Base-by-base conservation (phyloP, 1,139 yeast genomes). In the Ashbya aceris region DNA sequence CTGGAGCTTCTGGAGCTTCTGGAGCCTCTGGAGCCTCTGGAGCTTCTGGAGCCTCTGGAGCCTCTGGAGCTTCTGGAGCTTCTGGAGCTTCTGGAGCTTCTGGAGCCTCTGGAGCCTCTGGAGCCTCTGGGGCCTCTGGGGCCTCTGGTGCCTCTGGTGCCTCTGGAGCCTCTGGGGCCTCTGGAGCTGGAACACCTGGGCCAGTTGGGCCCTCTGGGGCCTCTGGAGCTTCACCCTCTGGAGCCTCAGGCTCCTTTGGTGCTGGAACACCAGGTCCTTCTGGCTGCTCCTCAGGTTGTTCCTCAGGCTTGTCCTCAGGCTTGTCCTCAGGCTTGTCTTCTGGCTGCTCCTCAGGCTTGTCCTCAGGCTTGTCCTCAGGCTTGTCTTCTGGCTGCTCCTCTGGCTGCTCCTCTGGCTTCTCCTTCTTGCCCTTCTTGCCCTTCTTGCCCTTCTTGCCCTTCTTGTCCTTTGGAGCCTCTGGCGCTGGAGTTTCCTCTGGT, bases 271-370 rank as follows among this genome's bases (percentile, higher is more conserved):
- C 29, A 23, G 37, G 37, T n/a, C 11, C 37, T 13, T 32, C 31
- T 32, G 35, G 35, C n/a, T n/a, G 11, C 14, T 34, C 37, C n/a
- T 14, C 12, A 3, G 37, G 29, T n/a, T 27, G 4, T 5, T n/a
- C 36, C 13, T 30, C 13, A n/a, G 23, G 12, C n/a, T 11, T 8
- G 10, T 31, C 37, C 10, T 33, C 33, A 12, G 39, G 28, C 23
- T 27, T 13, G 8, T 33, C 27, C 11, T 33, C 38, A 11, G 20
- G 14, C 13, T 26, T 3, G 9, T 8, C 30, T 14, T 39, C 42
- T 29, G 40, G 40, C 9, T 29, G 12, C 12, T 39, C 33, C 17
- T 33, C 38, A 23, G 27, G 29, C n/a, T n/a, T 9, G 12, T 17
- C 37, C 8, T 17, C 11, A 11, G 35, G 35, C 20, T n/a, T n/a